Percentiles rank a stretch among this genome's conserved stretches.
Evolutionary conservation across 1,284 basidiomycete species (phyloP).

Genomic region (Cutaneotrichosporon cutaneum): DNA sequence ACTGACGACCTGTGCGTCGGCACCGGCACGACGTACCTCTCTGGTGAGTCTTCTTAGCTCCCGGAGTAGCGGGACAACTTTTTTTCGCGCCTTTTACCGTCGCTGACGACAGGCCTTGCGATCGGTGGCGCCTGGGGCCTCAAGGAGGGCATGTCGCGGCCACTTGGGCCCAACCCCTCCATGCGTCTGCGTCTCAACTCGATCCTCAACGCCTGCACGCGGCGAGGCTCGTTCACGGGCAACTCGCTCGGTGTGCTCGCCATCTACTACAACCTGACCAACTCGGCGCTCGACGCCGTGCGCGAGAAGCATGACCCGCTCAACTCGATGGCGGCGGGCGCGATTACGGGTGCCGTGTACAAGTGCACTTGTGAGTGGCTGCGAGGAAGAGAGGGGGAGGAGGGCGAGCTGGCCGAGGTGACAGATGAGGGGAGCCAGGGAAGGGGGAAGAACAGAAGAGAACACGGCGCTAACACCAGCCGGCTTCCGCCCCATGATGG

Average conservation of each 20-base stretch:
- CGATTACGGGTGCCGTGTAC: constrained; percentile 84
- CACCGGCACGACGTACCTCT: constrained; percentile 96
- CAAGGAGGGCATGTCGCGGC: constrained; percentile 86
- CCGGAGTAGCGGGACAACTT: constrained; percentile 41
- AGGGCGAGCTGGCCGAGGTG: not conserved
- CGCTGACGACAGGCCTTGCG: constrained; percentile 75
- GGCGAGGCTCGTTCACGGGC: constrained; percentile 94
- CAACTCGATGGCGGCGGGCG: constrained; percentile 90
- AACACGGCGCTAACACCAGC: constrained; percentile 60
- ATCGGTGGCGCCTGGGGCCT: constrained; percentile 94
- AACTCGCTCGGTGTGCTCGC: constrained; percentile 98
- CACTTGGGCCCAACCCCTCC: constrained; percentile 65
- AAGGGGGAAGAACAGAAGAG: not conserved
- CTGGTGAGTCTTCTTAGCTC: constrained; percentile 65
- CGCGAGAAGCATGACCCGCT: constrained; percentile 89
- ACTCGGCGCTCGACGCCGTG: constrained; percentile 84
- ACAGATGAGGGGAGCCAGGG: not conserved
- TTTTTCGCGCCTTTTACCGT: constrained; percentile 51
- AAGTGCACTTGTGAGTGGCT: constrained; percentile 79
- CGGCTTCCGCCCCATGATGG: constrained; percentile 82
- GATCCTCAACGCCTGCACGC: constrained; percentile 91
- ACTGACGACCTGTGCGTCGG: constrained; percentile 99
- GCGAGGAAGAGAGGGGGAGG: no score
- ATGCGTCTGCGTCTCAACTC: constrained; percentile 91
- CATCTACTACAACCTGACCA: constrained; percentile 93